These are phyloP conservation scores for Sanghuangporus baumii DNA, from an alignment of 1,284 basidiomycete species.

Conservation along the genomic window DNA sequence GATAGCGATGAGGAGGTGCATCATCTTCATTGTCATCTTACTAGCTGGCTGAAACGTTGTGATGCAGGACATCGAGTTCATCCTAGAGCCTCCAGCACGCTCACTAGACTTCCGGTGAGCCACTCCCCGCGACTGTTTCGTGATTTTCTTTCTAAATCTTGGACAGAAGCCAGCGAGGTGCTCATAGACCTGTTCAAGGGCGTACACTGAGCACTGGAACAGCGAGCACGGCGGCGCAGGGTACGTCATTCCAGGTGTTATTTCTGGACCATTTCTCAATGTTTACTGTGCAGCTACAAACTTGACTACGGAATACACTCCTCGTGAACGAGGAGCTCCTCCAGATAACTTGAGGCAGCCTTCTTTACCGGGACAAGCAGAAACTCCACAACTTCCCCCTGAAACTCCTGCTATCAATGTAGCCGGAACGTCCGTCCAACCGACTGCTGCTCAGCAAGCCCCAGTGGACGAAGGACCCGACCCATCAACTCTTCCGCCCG, in stretches of 20 bases:
- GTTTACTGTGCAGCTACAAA: conserved; percentile 2
- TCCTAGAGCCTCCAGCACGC: conserved; percentile 11
- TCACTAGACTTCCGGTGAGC: conserved; percentile 15
- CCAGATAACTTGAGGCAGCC: conserved; percentile 23
- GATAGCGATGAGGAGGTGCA: conserved; percentile 14
- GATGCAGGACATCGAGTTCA: conserved; percentile 16
- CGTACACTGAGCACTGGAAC: conserved; percentile 1
- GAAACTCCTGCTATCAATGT: conserved; percentile 15
- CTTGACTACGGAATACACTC: conserved; percentile 86
- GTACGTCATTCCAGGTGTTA: neutral
- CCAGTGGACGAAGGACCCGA: conserved; percentile 50
- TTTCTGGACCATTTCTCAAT: neutral
- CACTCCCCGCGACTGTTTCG: neutral
- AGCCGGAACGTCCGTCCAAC: conserved; percentile 17
- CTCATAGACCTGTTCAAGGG: conserved; percentile 11
- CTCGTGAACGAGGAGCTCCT: conserved; percentile 61
- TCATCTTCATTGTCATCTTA: neutral
- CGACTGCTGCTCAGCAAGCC: conserved; percentile 19
- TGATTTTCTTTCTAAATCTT: neutral
- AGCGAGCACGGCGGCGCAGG: neutral
- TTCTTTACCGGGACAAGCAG: conserved; percentile 24
- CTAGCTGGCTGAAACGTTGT: neutral
- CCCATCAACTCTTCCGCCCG: conserved; percentile 55
- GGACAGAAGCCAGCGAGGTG: conserved; percentile 7
- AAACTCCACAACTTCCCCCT: conserved; percentile 22